Evolutionary conservation across 257 asterid genomes (phyloP).

Genomic region (Ajuga chamaepitys): DNA sequence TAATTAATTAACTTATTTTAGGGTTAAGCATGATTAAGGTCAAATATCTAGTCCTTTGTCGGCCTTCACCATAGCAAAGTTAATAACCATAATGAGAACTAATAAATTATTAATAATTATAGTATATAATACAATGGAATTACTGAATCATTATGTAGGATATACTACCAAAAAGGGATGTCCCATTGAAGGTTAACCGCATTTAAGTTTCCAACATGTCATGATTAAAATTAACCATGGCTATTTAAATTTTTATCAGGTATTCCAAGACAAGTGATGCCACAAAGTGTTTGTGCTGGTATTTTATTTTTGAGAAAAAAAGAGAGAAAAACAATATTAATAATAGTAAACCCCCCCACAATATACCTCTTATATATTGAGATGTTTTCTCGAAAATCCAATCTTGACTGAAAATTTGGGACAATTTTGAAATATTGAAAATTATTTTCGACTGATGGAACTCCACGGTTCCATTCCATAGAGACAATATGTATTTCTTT

Average conservation of each 20-base stretch:
- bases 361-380: neutral
- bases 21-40: no score
- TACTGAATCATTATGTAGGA: neutral
- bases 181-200: constrained; percentile 13
- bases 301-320: neutral
- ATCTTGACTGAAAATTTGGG: constrained; percentile 15
- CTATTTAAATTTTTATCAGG: constrained; percentile 9
- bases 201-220: constrained; percentile 8
- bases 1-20: no score
- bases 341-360: no score
- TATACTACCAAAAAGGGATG: neutral
- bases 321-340: neutral
- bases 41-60: no score
- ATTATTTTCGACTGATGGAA: constrained; percentile 18
- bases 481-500: constrained; percentile 11
- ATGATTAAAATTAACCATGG: constrained; percentile 20
- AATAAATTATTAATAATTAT: no score
- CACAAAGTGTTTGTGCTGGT: neutral
- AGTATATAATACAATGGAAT: no score
- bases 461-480: constrained; percentile 23
- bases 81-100: no score
- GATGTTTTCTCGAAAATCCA: constrained; percentile 16
- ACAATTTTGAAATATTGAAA: constrained; percentile 15
- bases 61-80: no score
- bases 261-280: constrained; percentile 11